Conservation (phyloP, 805 yeast species). For the Blastobotrys parvus region DNA sequence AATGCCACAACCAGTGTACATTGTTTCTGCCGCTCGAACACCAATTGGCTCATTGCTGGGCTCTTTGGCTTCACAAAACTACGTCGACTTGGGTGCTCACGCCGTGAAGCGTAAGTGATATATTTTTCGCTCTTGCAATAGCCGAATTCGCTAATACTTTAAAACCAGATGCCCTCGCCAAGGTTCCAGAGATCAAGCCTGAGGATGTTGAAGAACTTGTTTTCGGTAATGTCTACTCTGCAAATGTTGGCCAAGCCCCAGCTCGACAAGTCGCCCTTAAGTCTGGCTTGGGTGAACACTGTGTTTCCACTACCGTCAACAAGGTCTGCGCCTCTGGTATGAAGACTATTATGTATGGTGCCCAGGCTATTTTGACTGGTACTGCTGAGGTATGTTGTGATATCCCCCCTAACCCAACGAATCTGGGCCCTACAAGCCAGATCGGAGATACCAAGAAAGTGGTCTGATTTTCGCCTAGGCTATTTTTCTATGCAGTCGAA, state of each 20-base stretch:
- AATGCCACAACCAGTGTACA: conserved; percentile 47
- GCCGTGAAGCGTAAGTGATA: conserved; percentile 55
- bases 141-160: conserved; percentile 5
- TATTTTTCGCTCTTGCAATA: no score
- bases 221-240: conserved; percentile 88
- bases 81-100: conserved; percentile 82
- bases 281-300: conserved; percentile 74
- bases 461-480: no score
- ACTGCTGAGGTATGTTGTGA: conserved; percentile 47
- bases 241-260: conserved; percentile 94
- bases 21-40: conserved; percentile 87
- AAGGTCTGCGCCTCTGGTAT: conserved; percentile 97
- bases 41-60: conserved; percentile 97
- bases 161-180: conserved; percentile 66
- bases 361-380: conserved; percentile 84
- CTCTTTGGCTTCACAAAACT: conserved; percentile 59
- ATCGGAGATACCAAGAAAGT: no score
- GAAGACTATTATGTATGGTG: conserved; percentile 84
- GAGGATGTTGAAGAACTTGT: conserved; percentile 78
- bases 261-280: conserved; percentile 95
- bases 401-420: no score
- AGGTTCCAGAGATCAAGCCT: conserved; percentile 59
- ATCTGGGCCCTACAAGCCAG: no score
- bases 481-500: no score
- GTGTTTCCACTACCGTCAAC: conserved; percentile 85